Evolutionary conservation across 2,329 filamentous ascomycete species (phyloP), one percentile per base, ranked within the genome.

Genomic region (Botrytis fabae): DNA sequence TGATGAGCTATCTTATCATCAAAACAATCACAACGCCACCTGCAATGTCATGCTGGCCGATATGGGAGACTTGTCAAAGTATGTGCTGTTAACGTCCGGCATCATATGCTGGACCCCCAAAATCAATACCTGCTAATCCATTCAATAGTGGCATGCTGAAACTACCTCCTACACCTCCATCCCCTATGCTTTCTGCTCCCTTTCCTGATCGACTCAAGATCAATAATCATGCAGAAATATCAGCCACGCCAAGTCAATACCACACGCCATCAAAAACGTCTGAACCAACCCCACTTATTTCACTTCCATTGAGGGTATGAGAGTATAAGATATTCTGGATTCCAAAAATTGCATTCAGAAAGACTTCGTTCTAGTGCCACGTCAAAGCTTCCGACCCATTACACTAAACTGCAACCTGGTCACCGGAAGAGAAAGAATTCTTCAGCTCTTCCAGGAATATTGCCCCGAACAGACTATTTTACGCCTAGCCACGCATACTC

Each of bases 1-100:
- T 51, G 76, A 77, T 65, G 75, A 77, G 68, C 46, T 77, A 62
- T 77, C 75, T 48, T 77, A 77, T 68, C 73, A 77, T 64, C 75
- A 77, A 64, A 76, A 74, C 42, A 71, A 76, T 28, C 74, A 77
- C 64, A 77, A 76, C 48, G 57, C 60, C 28, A 75, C 40, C 61
- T 77, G 75, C 59, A 75, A 44, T 48, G 62, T 62, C 57, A 51
- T 74, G 32, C 51, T 66, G 12, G 62, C 62, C 61, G 73, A 73
- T 51, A 66, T 70, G 42, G 68, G 48, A 66, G 69, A 63, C 69
- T 57, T 75, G 61, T 70, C 46, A 35, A 73, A 64, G 63, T 61
- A 70, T 60, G 70, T 68, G 59, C 57, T 71, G 48, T 57, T 44
- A 38, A 68, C n/a, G 65, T 57, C 18, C 44, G 40, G 35, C 42